Base-by-base conservation (phyloP, 2,329 filamentous ascomycete species). In the Lasiodiplodia theobromae region DNA sequence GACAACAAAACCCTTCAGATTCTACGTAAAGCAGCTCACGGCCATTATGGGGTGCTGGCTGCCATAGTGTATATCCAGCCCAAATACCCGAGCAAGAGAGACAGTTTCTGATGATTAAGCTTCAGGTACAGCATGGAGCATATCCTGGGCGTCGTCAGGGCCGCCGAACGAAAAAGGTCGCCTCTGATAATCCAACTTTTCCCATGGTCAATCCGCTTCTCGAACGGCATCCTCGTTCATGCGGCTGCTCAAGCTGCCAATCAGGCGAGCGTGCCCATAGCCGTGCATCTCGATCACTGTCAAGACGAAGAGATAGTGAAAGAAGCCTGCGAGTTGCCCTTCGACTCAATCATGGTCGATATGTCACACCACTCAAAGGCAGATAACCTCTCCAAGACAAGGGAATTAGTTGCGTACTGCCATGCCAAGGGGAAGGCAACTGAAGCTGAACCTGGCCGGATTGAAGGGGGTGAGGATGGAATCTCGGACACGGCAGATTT, bases 321-420 rank as follows among this genome's bases (percentile, higher is more conserved):
- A 40, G 82, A 81, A 34, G 78, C 79, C 4, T 71, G 74, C 6
- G 84, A 87, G n/a, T 82, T 85, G 5, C 80, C 81, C 3, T 92
- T 92, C 72, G 90, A 92, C 78, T 87, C 85, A 70, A 92, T 93
- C 75, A 92, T 93, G 90, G 87, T 92, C 0, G 91, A 93, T 76
- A 92, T 92, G 89, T 88, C 85, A 67, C 90, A 92, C 76, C 88
- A 90, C 73, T 89, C 91, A 72, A 88, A 88, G 73, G 87, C 84
- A 57, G 89, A 92, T 78, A 92, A 92, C 73, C 80, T 93, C 31
- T 81, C 83, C 7, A 84, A 87, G 73, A 92, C 90, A 14, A 82
- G 81, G 62, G 85, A 89, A 68, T 78, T 92, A 57, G 87, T 88
- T 0, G 81, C 79, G 31, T 87, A 89, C 72, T 91, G 89, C 73